These are phyloP conservation scores for Knoxdaviesia proteae DNA, from an alignment of 2,329 filamentous ascomycete species.

Conservation along the genomic window DNA sequence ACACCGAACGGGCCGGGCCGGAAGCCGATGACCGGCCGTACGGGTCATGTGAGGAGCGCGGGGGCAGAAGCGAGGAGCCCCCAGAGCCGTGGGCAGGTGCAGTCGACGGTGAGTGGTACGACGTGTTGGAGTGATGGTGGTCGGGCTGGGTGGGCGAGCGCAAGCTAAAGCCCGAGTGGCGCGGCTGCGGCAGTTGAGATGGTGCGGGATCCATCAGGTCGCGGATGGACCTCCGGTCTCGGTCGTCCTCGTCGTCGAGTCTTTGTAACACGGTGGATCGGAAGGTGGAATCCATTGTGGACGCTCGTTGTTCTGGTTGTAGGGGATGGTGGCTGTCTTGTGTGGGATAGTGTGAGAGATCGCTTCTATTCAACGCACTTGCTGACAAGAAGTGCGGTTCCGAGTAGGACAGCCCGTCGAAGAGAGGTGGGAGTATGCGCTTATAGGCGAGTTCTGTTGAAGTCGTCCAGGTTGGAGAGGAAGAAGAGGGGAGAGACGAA, in stretches of 20 bases:
- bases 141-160: slow-evolving; percentile 26
- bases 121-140: slow-evolving; percentile 13
- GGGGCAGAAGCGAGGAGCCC: neutral
- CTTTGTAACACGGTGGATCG: slow-evolving; percentile 28
- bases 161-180: slow-evolving; percentile 24
- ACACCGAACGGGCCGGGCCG: slow-evolving; percentile 10
- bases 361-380: neutral
- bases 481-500: no score
- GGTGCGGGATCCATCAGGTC: slow-evolving; percentile 22
- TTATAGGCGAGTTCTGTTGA: no score
- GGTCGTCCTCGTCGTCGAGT: slow-evolving; percentile 18
- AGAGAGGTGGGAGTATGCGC: neutral
- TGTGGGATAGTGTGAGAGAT: no score
- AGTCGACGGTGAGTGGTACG: slow-evolving; percentile 6
- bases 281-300: slow-evolving; percentile 25
- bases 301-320: no score
- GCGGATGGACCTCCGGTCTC: slow-evolving; percentile 17
- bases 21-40: slow-evolving; percentile 9
- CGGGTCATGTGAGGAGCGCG: neutral
- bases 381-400: neutral
- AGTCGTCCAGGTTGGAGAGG: no score
- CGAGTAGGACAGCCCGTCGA: neutral
- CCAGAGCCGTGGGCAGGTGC: neutral
- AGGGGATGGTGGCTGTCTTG: no score
- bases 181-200: slow-evolving; percentile 10